Conservation (phyloP, 2,329 filamentous ascomycete species). For the Apiospora hydei region DNA sequence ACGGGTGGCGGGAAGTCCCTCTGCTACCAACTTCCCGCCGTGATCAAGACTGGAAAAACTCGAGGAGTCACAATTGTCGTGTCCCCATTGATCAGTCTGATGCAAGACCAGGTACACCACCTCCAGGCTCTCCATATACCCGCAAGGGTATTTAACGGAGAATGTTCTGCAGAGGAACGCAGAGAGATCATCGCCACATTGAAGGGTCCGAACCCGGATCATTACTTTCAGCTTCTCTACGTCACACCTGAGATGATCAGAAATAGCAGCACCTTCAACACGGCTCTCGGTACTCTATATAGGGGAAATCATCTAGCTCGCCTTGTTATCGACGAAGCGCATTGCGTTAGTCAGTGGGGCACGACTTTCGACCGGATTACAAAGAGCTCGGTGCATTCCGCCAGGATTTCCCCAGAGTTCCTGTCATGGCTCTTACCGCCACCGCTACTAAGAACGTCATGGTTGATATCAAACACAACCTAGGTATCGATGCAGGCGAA, state of each 20-base stretch:
- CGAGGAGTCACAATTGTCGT: constrained; percentile 90
- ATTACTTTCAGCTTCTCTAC: constrained; percentile 86
- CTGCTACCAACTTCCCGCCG: constrained; percentile 92
- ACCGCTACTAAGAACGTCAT: constrained; percentile 95
- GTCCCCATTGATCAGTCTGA: constrained; percentile 92
- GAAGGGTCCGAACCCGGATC: constrained; percentile 70
- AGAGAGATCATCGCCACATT: constrained; percentile 71
- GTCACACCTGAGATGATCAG: constrained; percentile 97
- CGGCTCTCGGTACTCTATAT: constrained; percentile 73
- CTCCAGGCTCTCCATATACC: constrained; percentile 77
- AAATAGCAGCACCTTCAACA: constrained; percentile 76
- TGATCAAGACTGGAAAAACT: constrained; percentile 82
- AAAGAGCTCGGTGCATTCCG: constrained; percentile 82
- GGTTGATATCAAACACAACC: constrained; percentile 87
- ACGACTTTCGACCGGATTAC: constrained; percentile 97
- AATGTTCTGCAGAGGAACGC: constrained; percentile 69
- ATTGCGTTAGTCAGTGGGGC: constrained; percentile 99
- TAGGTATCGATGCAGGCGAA: constrained; percentile 81
- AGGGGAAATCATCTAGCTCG: constrained; percentile 77
- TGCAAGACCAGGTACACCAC: constrained; percentile 96
- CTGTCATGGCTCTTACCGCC: constrained; percentile 93
- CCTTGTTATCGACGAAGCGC: constrained; percentile 97
- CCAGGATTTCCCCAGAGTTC: constrained; percentile 75
- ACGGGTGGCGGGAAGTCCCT: constrained; percentile 96
- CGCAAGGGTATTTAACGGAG: constrained; percentile 83